phyloP scores from a whole-genome alignment of 1,284 basidiomycete genomes.

The Boletellus deceptivus region DNA sequence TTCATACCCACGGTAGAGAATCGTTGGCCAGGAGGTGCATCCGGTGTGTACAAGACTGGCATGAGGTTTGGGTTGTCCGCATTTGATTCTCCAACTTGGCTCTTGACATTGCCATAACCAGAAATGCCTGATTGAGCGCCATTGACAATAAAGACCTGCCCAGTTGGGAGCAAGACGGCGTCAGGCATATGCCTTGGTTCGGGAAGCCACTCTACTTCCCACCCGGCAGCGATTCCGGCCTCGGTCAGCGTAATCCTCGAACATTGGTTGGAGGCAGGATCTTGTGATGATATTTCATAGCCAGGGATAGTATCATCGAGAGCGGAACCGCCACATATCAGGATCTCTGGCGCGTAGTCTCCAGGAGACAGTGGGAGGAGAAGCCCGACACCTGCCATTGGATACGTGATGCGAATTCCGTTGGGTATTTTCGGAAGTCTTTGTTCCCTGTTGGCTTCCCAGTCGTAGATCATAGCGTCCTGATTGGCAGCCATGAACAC shows the following conservation, averaged over 20 bases:
- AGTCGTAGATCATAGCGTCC: slow-evolving; percentile 79
- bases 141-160: slow-evolving; percentile 74
- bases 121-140: slow-evolving; percentile 75
- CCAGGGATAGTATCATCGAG: slow-evolving; percentile 61
- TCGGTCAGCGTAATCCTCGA: slow-evolving; percentile 64
- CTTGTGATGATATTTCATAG: slow-evolving; percentile 65
- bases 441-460: slow-evolving; percentile 61
- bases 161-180: slow-evolving; percentile 79
- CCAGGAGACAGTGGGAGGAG: slow-evolving; percentile 68
- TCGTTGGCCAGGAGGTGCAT: slow-evolving; percentile 55
- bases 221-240: slow-evolving; percentile 65
- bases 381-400: slow-evolving; percentile 71
- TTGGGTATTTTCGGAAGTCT: slow-evolving; percentile 73
- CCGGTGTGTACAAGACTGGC: slow-evolving; percentile 74
- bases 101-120: slow-evolving; percentile 78
- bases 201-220: slow-evolving; percentile 76
- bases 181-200: slow-evolving; percentile 75
- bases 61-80: slow-evolving; percentile 74
- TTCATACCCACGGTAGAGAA: slow-evolving; percentile 66
- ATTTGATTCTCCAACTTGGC: slow-evolving; percentile 73
- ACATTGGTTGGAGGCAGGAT: slow-evolving; percentile 71
- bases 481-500: slow-evolving; percentile 81
- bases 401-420: slow-evolving; percentile 78
- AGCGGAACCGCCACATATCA: slow-evolving; percentile 77
- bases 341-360: slow-evolving; percentile 68